Base-by-base conservation (phyloP, 2,329 filamentous ascomycete species). In the Bipolaris gigantea region DNA sequence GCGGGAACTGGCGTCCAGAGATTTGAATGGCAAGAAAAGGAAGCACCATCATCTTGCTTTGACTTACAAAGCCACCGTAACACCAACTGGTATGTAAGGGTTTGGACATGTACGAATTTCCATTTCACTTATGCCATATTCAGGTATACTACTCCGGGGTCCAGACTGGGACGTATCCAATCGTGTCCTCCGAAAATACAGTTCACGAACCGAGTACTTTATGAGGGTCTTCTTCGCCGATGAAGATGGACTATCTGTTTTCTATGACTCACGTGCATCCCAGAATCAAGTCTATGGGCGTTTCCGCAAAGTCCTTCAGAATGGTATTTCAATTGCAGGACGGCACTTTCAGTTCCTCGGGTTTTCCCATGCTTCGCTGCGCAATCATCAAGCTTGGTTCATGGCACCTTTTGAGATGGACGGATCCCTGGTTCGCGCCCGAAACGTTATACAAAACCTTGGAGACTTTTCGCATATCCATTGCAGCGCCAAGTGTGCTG, bases 211-310 rank as follows among this genome's bases (percentile, higher is more conserved):
- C 0, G 64, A 71, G 10, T 63, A 61, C 45, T 73, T 73, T 59
- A 60, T 73, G 51, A 82, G 90, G 0, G 88, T 92, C 0, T 81
- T 85, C 6, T 92, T 94, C 62, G 80, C 80, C 27, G 90, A 94
- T 42, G 90, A 95, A 67, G 83, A 89, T 63, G 87, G 87, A 0
- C 79, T 85, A 21, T 81, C 83, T 16, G 67, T 94, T 0, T 78
- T 76, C 16, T 86, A 84, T 67, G 86, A 85, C 53, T 70, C 80
- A 9, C 53, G 59, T 33, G 60, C 63, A 19, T 68, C 64, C 2
- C 66, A 71, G 25, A 59, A 63, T 2, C 47, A 58, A 1, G 60
- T 73, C 5, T 73, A 69, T 43, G 62, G 69, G 0, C 83, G 68
- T 0, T 92, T 92, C 71, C 82, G 82, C 48, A 57, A 67, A 0